Base-by-base conservation (phyloP, 768 basidiomycete genomes). In the Leccinum arenicola region DNA sequence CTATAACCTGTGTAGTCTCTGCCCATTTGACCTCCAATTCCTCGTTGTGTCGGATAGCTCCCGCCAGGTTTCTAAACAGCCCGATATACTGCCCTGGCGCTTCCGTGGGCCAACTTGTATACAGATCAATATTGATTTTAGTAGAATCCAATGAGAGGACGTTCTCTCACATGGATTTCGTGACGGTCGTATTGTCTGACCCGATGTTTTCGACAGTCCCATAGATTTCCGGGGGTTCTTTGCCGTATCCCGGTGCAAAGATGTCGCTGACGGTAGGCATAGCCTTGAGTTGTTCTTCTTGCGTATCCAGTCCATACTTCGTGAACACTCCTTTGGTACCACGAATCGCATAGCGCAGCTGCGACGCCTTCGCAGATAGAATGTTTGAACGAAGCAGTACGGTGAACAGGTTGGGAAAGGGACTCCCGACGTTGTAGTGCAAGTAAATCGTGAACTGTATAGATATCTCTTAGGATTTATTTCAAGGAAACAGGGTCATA, bases 221-320 rank as follows among this genome's bases (percentile, higher is more conserved):
- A 78, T 83, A 85, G 57, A 87, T 76, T 40, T 77, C 76, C 67
- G 85, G 80, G 3, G 86, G 84, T 70, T 90, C 89, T 58, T 73
- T 73, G 11, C 88, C 91, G 63, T 82, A 88, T 27, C 70, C 68
- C 4, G 73, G 60, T 49, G 76, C 75, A 61, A 81, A 68, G 43
- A 84, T 83, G 11, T 72, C 76, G 15, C 66, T 70, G 25, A 84
- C 82, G 5, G 75, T 71, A 9, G 80, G 66, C 52, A 86, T 82
- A 11, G 70, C 77, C 67, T 85, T 86, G 52, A 93, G 80, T 62
- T 90, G 86, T 54, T 85, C 84, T 73, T 94, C 93, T 68, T 95
- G 92, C 3, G 84, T 74, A 70, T 93, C 92, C 21, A 91, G 70
- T 6, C 91, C 91, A 66, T 80, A 82, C 73, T 96, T 95, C 58